A percentile compares a stretch with the other conserved stretches of the same genome.
Conservation (phyloP, 768 basidiomycete genomes). For the Lentinus brumalis region DNA sequence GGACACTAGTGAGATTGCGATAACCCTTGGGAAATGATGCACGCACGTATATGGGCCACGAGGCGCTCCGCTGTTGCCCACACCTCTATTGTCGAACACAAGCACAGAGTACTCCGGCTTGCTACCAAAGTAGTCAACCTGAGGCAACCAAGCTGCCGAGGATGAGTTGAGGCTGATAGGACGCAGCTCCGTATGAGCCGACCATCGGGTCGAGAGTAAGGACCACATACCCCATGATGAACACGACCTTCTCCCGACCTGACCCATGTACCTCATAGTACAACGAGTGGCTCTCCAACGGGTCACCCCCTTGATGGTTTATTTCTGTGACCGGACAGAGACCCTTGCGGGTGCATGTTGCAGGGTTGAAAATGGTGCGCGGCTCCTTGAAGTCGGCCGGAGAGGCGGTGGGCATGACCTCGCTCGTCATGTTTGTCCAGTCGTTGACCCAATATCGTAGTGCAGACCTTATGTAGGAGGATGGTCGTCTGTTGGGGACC, state of each 20-base stretch:
- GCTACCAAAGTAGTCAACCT: conserved; percentile 66
- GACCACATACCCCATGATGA: conserved; percentile 68
- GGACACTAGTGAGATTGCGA: neutral
- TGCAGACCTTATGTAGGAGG: no score
- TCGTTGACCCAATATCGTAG: neutral
- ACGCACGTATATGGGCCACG: conserved; percentile 77
- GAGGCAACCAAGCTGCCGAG: conserved; percentile 62
- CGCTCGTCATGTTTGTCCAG: conserved; percentile 3
- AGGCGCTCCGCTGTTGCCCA: conserved; percentile 73
- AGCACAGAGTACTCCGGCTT: conserved; percentile 58
- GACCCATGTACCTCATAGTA: conserved; percentile 81
- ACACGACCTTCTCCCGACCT: conserved; percentile 64
- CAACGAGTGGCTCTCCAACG: conserved; percentile 67
- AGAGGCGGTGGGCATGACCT: conserved; percentile 7
- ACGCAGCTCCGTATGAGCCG: neutral
- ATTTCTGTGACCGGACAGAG: conserved; percentile 71
- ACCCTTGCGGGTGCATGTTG: conserved; percentile 67
- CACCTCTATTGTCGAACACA: conserved; percentile 86
- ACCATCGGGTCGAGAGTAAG: neutral
- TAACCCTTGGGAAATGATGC: neutral
- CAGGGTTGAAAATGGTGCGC: conserved; percentile 55
- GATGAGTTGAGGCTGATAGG: conserved; percentile 56
- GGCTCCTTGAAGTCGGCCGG: conserved; percentile 6
- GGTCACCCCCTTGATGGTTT: conserved; percentile 44
- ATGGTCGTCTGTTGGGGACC: no score